These are phyloP conservation scores for Aspergillus sp. DNA, from an alignment of 2,329 filamentous ascomycete species.

Conservation along the genomic window DNA sequence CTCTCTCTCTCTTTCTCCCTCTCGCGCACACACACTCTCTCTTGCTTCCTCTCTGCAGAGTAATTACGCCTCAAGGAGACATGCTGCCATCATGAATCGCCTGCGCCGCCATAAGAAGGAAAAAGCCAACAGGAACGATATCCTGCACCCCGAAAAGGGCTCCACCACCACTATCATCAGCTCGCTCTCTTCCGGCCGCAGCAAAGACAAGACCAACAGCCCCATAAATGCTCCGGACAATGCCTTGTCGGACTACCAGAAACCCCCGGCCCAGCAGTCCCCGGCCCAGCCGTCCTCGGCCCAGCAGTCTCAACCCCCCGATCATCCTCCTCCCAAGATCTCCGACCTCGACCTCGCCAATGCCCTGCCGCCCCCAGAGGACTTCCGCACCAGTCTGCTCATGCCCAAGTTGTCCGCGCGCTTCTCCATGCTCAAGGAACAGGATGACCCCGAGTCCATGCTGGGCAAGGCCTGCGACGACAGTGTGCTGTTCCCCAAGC, in stretches of 20 bases:
- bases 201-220: not conserved
- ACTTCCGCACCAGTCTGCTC: slow-evolving; percentile 89
- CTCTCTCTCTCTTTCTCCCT: not conserved
- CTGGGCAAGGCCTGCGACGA: slow-evolving; percentile 93
- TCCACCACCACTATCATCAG: slow-evolving; percentile 16
- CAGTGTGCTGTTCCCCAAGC: slow-evolving; percentile 76
- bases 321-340: not conserved
- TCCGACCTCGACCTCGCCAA: slow-evolving; percentile 60
- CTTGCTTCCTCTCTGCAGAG: too few species aligned
- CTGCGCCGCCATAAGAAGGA: slow-evolving; percentile 36
- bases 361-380: slow-evolving; percentile 71
- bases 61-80: not conserved
- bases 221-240: too few species aligned
- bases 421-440: slow-evolving; percentile 93
- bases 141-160: not conserved
- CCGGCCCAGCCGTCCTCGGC: too few species aligned
- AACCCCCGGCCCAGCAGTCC: too few species aligned
- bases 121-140: slow-evolving; percentile 6
- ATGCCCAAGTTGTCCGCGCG: slow-evolving; percentile 92
- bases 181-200: slow-evolving; percentile 12
- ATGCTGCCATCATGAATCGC: slow-evolving; percentile 28
- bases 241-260: too few species aligned
- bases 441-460: slow-evolving; percentile 82
- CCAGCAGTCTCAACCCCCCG: slow-evolving; percentile 1
- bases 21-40: not conserved